Conservation (phyloP, 2,329 filamentous ascomycete genomes). For the Fusarium oxysporum region DNA sequence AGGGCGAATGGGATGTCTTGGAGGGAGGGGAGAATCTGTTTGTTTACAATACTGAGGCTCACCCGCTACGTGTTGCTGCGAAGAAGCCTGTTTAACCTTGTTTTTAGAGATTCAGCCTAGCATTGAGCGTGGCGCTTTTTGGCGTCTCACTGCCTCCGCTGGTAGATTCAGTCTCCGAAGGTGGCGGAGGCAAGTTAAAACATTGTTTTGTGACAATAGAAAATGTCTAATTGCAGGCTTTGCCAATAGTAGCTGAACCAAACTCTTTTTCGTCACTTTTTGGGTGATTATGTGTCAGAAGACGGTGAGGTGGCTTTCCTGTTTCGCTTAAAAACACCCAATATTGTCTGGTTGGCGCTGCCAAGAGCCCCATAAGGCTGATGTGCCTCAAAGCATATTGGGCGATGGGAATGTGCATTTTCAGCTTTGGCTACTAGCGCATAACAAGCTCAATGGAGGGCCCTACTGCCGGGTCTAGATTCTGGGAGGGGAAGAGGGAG, state of each 20-base stretch:
- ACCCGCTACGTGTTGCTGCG: constrained; percentile 54
- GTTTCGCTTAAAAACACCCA: not conserved
- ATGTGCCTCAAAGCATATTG: not conserved
- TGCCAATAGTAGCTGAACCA: not conserved
- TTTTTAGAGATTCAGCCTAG: constrained; percentile 17
- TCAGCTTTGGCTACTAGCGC: constrained; percentile 12
- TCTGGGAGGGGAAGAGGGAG: not conserved
- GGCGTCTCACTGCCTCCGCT: not conserved
- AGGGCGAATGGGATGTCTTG: constrained; percentile 40
- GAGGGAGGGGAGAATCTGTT: constrained; percentile 52
- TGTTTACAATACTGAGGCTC: constrained; percentile 68
- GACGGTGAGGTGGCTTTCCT: not conserved
- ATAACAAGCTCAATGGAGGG: not conserved
- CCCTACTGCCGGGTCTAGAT: not conserved
- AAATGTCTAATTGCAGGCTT: not conserved
- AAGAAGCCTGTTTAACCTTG: constrained; percentile 23
- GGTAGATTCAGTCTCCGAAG: not conserved
- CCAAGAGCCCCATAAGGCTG: constrained; percentile 12
- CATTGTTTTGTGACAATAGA: not conserved
- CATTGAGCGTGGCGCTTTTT: not conserved
- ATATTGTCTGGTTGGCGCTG: not conserved
- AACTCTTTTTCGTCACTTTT: not conserved
- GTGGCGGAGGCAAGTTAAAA: not conserved
- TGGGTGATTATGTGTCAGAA: not conserved
- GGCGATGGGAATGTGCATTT: not conserved